phyloP scores from a whole-genome alignment of 345 rosid genomes.

The Camelina hispida region DNA sequence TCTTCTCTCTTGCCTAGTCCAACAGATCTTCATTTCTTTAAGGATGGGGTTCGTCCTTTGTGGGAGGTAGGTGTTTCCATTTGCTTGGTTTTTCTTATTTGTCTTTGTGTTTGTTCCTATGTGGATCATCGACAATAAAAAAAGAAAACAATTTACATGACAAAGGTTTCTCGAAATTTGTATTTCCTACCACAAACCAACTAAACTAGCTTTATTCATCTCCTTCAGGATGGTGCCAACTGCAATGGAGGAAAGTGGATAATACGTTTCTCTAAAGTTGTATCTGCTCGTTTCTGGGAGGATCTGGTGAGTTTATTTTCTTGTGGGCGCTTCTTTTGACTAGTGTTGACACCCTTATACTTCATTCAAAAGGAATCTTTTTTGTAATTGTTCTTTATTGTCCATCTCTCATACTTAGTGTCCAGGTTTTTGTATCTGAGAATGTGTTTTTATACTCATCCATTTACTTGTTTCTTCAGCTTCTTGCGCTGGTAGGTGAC shows the following conservation, averaged over 20 bases:
- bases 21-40: conserved; percentile 90
- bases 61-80: conserved; percentile 72
- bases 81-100: not conserved
- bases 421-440: not conserved
- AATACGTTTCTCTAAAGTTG: conserved; percentile 88
- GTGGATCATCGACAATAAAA: not conserved
- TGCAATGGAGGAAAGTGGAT: conserved; percentile 99
- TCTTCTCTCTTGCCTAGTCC: conserved; percentile 89
- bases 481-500: conserved; percentile 89
- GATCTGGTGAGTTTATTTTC: conserved; percentile 73
- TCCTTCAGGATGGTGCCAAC: conserved; percentile 82
- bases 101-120: not conserved
- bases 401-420: not conserved
- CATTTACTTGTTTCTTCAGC: conserved; percentile 50
- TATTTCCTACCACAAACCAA: not conserved
- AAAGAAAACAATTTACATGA: not conserved
- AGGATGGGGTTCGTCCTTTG: conserved; percentile 88
- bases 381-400: conserved; percentile 18
- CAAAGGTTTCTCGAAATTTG: not conserved
- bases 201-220: conserved; percentile 5
- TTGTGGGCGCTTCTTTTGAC: conserved; percentile 1
- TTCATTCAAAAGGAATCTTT: not conserved
- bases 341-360: conserved; percentile 11
- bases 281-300: conserved; percentile 98
- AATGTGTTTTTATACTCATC: conserved; percentile 2